Base-by-base conservation (phyloP, 306 rosid species). In the Vachellia pachyceras region DNA sequence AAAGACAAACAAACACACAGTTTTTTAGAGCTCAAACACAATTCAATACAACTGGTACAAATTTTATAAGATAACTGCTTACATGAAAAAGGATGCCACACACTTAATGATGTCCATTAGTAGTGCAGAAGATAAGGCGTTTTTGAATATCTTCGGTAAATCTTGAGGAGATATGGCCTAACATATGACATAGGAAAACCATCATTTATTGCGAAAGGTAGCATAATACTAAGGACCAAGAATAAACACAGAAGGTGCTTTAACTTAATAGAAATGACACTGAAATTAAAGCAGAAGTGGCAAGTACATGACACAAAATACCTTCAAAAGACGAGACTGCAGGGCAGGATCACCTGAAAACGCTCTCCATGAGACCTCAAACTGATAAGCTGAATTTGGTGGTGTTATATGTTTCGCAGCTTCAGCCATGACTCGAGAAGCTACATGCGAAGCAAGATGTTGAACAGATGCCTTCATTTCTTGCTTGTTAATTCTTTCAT, bases 321-420 rank as follows among this genome's bases (percentile, higher is more conserved):
- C 99, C 96, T 93, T 95, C 54, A 95, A 77, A 10, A 95, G 85
- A 40, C 60, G 75, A 80, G 94, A 83, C 90, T 93, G 96, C 50
- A 89, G 70, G 72, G 85, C 85, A 72, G 10, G 72, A 83, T 95
- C 94, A 54, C 94, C 96, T 42, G 94, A 85, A 69, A 95, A 84
- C 60, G 90, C 92, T 83, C 89, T 84, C 99, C 99, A 95, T 74
- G 96, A 90, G 72, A 58, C 85, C 89, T 95, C 99, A 85, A 95
- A 95, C 69, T 95, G 94, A 87, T 91, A 95, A 44, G 99, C 99
- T 36, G 99, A 89, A 72, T 85, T 90, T 74, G 97, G 98, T 1
- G 97, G 81, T 66, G 88, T 82, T 33, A 93, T 82, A 58, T 87
- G 89, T 79, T 90, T 87, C 13, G 89, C 91, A 79, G 94, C 94